Evolutionary conservation across 2,329 filamentous ascomycete species (phyloP).

Genomic region (Aphanocladium album): DNA sequence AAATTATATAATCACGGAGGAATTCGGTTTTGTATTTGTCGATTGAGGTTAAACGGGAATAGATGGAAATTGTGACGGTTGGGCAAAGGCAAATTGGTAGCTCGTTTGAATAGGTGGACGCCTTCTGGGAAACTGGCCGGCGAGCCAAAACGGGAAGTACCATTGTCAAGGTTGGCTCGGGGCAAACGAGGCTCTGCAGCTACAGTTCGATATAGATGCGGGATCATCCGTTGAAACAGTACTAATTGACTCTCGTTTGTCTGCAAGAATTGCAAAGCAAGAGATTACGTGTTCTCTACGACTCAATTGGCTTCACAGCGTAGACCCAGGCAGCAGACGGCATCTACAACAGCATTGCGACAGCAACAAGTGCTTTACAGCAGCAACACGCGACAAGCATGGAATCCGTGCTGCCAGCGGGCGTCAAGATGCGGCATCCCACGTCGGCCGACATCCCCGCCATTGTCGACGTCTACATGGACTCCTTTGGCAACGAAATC

Average conservation of each 20-base stretch:
- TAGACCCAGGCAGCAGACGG: too few species aligned
- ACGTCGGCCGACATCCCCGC: conserved; percentile 33
- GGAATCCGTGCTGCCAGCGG: not conserved
- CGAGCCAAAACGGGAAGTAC: not conserved
- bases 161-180: not conserved
- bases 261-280: too few species aligned
- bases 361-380: too few species aligned
- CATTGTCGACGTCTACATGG: conserved; percentile 39
- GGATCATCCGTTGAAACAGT: too few species aligned
- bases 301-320: too few species aligned
- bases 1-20: not conserved
- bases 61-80: not conserved
- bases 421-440: conserved; percentile 31
- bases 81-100: not conserved
- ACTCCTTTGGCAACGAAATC: conserved; percentile 37
- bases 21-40: too few species aligned
- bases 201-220: not conserved
- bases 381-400: too few species aligned
- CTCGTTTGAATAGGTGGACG: not conserved
- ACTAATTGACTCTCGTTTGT: too few species aligned
- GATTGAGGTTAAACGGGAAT: too few species aligned
- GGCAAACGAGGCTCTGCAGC: not conserved
- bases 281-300: too few species aligned
- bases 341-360: too few species aligned
- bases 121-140: not conserved